Base-by-base conservation (phyloP, 2,329 filamentous ascomycete genomes). In the Trichophyton simii region DNA sequence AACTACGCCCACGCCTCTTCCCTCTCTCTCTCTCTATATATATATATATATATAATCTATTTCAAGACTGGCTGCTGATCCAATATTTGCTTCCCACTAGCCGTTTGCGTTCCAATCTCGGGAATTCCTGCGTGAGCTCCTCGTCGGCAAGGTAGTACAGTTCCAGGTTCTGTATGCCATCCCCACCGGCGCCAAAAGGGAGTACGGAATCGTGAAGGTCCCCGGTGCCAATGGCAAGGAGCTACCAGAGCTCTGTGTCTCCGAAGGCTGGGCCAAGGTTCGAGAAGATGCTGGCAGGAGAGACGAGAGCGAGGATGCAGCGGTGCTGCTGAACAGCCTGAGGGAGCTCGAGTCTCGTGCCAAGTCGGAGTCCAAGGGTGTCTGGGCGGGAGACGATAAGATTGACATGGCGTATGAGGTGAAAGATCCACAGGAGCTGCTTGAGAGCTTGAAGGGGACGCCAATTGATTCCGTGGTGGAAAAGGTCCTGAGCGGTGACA, bases 61-160 rank as follows among this genome's bases (percentile, higher is more conserved):
- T 38, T 38, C 34, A 38, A 38, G 34, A 38, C 25, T 34, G n/a
- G 13, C 13, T 54, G 31, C 55, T 58, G 38, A 58, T 18, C 13
- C 25, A n/a, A 36, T 22, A 44, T 3, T 38, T 38, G 11, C 42
- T 20, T 61, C 48, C n/a, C 11, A 38, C 9, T 69, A 83, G 82
- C 86, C 87, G 42, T 95, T 88, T 71, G 91, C 89, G 62, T 99
- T 96, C 76, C 87, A 94, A 76, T 96, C 94, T 63, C 89, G 94
- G 71, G 94, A 99, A 76, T 94, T 88, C 73, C 83, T 99, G 64
- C 88, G 94, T 70, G 86, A 87, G 67, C 80, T 91, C 59, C 82
- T 87, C 46, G 87, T 97, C 61, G 92, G 92, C 71, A 96, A 96
- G 75, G 82, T 86, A 31, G 81, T 99, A 65, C 86, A 91, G 68